Base-by-base conservation (phyloP, 1,139 yeast genomes). In the Magnusiomyces tetraspermus region DNA sequence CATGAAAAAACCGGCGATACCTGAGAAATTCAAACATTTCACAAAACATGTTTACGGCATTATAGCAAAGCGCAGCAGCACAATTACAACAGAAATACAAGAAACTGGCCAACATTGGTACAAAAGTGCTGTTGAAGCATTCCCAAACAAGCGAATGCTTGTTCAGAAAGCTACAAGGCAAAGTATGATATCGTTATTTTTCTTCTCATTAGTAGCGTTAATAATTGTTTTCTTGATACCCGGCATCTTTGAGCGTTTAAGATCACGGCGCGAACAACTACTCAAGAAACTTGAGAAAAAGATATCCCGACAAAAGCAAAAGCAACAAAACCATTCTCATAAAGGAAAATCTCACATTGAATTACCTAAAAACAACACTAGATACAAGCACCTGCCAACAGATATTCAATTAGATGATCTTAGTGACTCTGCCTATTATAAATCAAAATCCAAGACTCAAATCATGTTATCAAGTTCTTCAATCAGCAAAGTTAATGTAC, bases 91-190 rank as follows among this genome's bases (percentile, higher is more conserved):
- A 8, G 5, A 33, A 33, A 17, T 4, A 17, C 10, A 15, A 5
- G 5, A 8, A 15, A 17, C 17, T 13, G 17, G 38, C 17, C 38
- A 33, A 8, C 4, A 15, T 15, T 33, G 10, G 4, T 33, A 33
- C 38, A 30, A 51, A 30, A 41, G 62, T 58, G 44, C 46, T 24
- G n/a, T 53, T 42, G 60, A 57, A 30, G 45, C 33, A n/a, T 49
- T 59, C n/a, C 52, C 59, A 46, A 61, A 61, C 43, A 61, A 56
- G 33, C 58, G 60, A n/a, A 67, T 63, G 43, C 46, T 52, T 1
- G 65, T 70, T 1, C 71, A 70, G n/a, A 66, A 65, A 21, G 58
- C 67, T 56, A 71, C 71, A 8, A 56, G 73, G n/a, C 68, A 68
- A 1, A 74, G 74, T 5, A 67, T 74, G 3, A 59, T 61, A 47